Conservation (phyloP, 1,284 basidiomycete genomes). For the Pascua sp. region DNA sequence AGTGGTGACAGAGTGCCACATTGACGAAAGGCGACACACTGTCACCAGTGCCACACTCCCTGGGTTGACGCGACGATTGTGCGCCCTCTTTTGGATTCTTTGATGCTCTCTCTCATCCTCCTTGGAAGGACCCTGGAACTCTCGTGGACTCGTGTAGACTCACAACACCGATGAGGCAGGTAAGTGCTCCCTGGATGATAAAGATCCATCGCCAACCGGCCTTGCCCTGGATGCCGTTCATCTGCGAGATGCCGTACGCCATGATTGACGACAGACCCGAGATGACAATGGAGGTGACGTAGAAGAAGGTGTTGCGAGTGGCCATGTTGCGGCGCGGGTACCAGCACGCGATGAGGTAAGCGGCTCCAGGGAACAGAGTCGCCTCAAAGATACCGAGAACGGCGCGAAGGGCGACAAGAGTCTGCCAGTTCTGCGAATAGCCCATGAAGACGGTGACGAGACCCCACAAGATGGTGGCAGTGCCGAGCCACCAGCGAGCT, state of each 20-base stretch:
- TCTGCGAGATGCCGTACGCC: constrained; percentile 7
- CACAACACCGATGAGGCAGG: constrained; percentile 34
- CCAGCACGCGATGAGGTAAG: constrained; percentile 23
- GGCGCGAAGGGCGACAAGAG: constrained; percentile 21
- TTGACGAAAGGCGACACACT: too few relatives aligned
- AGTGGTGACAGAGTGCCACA: too few relatives aligned
- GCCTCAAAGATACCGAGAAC: constrained; percentile 29
- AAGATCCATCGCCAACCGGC: constrained; percentile 16
- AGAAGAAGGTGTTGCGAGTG: constrained; percentile 16
- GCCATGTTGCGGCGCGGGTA: constrained; percentile 18
- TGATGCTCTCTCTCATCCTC: background rate
- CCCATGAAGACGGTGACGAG: constrained; percentile 35
- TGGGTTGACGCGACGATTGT: too few relatives aligned
- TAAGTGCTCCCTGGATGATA: constrained; percentile 28
- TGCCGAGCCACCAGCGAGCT: constrained; percentile 14
- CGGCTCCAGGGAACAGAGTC: constrained; percentile 24
- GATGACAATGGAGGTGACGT: constrained; percentile 15
- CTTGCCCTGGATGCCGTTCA: constrained; percentile 4
- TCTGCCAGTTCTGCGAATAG: constrained; percentile 31
- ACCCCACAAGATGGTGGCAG: constrained; percentile 40
- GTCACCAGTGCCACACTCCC: too few relatives aligned
- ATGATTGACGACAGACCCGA: constrained; percentile 12
- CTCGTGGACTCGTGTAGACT: constrained; percentile 12
- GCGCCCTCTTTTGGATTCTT: background rate
- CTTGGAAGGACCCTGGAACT: constrained; percentile 6